Conservation (phyloP, 805 yeast species). For the Starmera dryadoides region DNA sequence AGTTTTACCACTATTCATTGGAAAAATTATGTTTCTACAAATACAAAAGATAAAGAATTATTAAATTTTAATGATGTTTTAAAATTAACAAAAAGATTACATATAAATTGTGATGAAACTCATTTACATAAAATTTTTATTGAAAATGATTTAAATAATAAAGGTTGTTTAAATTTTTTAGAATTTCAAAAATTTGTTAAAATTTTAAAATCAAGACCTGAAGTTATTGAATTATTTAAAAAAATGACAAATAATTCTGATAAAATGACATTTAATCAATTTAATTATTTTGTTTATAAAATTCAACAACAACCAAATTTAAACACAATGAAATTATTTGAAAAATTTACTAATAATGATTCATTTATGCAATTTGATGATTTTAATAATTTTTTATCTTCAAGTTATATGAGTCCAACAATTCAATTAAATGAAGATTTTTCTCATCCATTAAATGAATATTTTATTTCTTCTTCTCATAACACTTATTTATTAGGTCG, state of each 20-base stretch:
- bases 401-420: slow-evolving; percentile 19
- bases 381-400: slow-evolving; percentile 22
- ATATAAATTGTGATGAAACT: slow-evolving; percentile 59
- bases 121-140: slow-evolving; percentile 45
- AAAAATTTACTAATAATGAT: slow-evolving; percentile 23
- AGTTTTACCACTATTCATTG: slow-evolving; percentile 60
- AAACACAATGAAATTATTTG: slow-evolving; percentile 27
- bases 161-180: slow-evolving; percentile 52
- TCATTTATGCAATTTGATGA: slow-evolving; percentile 9
- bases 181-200: slow-evolving; percentile 75
- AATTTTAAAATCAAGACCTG: slow-evolving; percentile 57
- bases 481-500: slow-evolving; percentile 87
- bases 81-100: slow-evolving; percentile 56
- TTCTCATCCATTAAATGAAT: slow-evolving; percentile 69
- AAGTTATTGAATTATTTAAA: slow-evolving; percentile 46
- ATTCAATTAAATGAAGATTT: slow-evolving; percentile 27
- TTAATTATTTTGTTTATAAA: slow-evolving; percentile 35
- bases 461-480: slow-evolving; percentile 88
- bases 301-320: slow-evolving; percentile 41
- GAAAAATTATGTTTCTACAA: slow-evolving; percentile 39
- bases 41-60: slow-evolving; percentile 26
- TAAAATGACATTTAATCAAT: slow-evolving; percentile 22
- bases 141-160: slow-evolving; percentile 40
- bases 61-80: slow-evolving; percentile 62
- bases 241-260: slow-evolving; percentile 17